A percentile compares a stretch with the other conserved stretches of the same genome.
Evolutionary conservation across 2,329 filamentous ascomycete species (phyloP).

Genomic region (Fusarium robinianum): DNA sequence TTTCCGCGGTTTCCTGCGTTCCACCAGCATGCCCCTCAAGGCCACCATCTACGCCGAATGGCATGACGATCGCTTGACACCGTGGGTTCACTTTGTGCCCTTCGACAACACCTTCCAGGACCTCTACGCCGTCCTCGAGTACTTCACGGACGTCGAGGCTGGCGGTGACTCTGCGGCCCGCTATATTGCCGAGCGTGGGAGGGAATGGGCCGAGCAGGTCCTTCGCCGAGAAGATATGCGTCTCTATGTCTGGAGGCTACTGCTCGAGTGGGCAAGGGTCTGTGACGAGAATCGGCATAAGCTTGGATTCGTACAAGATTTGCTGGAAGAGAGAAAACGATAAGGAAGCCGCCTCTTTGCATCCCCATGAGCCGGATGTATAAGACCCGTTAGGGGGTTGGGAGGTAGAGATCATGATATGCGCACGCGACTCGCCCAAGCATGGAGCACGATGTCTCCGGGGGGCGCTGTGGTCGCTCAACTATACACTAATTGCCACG

Average conservation of each 20-base stretch:
- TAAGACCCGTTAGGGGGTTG: constrained; percentile 13
- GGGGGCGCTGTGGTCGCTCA: constrained; percentile 1
- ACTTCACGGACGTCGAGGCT: constrained; percentile 59
- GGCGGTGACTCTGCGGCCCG: constrained; percentile 59
- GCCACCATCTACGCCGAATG: constrained; percentile 74
- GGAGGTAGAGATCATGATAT: too few relatives aligned
- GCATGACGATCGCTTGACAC: constrained; percentile 70
- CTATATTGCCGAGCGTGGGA: constrained; percentile 62
- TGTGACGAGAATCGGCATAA: constrained; percentile 50
- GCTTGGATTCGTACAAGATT: constrained; percentile 51
- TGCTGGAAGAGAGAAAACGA: constrained; percentile 34
- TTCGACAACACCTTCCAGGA: constrained; percentile 71
- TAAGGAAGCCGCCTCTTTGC: too few relatives aligned
- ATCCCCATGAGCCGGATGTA: constrained; percentile 16
- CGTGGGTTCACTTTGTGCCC: constrained; percentile 75
- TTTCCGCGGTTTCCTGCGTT: constrained; percentile 66
- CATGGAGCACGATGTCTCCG: constrained; percentile 7
- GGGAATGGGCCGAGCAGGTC: constrained; percentile 64
- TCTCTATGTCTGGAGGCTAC: constrained; percentile 65
- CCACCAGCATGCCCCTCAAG: constrained; percentile 70
- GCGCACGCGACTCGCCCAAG: constrained; percentile 5
- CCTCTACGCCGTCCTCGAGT: constrained; percentile 67
- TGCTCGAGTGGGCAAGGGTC: constrained; percentile 61
- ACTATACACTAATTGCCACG: constrained; percentile 20
- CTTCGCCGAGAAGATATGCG: constrained; percentile 68